phyloP scores from a whole-genome alignment of 1,139 yeast species.

The Diutina catenulata region DNA sequence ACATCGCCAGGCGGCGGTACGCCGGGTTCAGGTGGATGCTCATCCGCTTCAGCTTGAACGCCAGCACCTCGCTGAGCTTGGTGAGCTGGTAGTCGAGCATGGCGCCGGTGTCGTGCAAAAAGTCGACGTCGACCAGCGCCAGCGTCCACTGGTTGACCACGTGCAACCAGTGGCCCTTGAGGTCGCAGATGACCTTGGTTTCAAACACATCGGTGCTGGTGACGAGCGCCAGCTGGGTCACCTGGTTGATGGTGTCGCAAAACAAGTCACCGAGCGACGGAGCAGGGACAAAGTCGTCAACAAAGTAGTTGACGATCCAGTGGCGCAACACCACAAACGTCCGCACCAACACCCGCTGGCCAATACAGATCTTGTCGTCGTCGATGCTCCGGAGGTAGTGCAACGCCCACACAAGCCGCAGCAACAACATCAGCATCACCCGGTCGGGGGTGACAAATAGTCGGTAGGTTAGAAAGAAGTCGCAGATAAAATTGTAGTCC shows the following conservation, averaged over 20 bases:
- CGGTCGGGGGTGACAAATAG: constrained; percentile 48
- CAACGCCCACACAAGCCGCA: constrained; percentile 67
- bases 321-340: constrained; percentile 82
- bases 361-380: constrained; percentile 22
- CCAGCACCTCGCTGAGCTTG: background rate
- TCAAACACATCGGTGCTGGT: constrained; percentile 18
- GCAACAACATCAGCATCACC: constrained; percentile 47
- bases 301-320: constrained; percentile 73
- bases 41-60: background rate
- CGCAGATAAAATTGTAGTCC: constrained; percentile 69
- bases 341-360: constrained; percentile 64
- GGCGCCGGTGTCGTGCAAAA: background rate
- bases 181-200: constrained; percentile 33
- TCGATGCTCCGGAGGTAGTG: constrained; percentile 29
- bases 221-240: constrained; percentile 24
- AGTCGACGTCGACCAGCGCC: background rate
- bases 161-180: constrained; percentile 27
- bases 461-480: constrained; percentile 77
- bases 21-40: constrained; percentile 36
- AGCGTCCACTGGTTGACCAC: background rate
- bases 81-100: background rate
- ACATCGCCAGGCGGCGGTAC: constrained; percentile 42
- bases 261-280: constrained; percentile 34
- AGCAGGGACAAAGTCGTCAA: constrained; percentile 52
- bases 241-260: constrained; percentile 35